Conservation (phyloP, 805 yeast genomes). For the Wickerhamomyces kurtzmanii region DNA sequence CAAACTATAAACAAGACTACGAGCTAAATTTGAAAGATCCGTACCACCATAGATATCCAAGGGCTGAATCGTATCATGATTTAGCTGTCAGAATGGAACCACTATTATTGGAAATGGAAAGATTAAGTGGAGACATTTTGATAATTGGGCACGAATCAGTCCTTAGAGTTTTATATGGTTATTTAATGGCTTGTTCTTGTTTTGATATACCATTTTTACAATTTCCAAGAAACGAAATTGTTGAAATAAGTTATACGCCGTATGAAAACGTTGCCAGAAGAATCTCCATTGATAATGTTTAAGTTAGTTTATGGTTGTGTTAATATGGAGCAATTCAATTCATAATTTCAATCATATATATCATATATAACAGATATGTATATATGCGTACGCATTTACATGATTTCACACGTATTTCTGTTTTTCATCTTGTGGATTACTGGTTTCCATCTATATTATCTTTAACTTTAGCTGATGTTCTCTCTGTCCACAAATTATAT, state of each 20-base stretch:
- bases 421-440: no score
- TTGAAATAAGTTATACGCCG: constrained; percentile 82
- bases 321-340: no score
- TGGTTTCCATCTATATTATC: no score
- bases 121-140: constrained; percentile 78
- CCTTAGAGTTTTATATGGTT: constrained; percentile 83
- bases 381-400: no score
- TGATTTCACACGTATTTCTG: no score
- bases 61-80: constrained; percentile 95
- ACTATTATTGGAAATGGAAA: constrained; percentile 83
- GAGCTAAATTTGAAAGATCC: constrained; percentile 64
- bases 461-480: constrained; percentile 8
- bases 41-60: constrained; percentile 83
- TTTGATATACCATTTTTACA: constrained; percentile 73
- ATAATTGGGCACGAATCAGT: constrained; percentile 92
- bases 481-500: constrained; percentile 21
- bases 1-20: constrained; percentile 60
- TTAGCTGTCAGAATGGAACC: constrained; percentile 93
- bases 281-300: constrained; percentile 25
- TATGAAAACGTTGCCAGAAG: constrained; percentile 63
- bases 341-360: no score
- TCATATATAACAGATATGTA: no score
- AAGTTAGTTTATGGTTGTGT: no score
- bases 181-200: constrained; percentile 86
- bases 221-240: constrained; percentile 75